Percentiles rank a stretch among this genome's conserved stretches.
Conservation (phyloP, 2,329 filamentous ascomycete genomes). For the Ophiostoma piceae region DNA sequence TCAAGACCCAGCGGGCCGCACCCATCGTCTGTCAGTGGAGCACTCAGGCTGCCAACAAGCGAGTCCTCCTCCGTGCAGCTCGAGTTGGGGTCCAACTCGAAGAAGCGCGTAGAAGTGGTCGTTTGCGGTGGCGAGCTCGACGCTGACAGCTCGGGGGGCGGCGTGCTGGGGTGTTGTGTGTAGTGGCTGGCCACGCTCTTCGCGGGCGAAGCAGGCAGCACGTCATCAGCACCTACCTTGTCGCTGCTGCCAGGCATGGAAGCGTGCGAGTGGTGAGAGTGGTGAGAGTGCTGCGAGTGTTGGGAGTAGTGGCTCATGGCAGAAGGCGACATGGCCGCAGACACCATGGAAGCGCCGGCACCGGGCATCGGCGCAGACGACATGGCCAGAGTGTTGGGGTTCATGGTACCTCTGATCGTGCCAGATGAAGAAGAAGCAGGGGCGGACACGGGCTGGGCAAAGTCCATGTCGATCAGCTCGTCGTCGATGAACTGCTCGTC, state of each 20-base stretch:
- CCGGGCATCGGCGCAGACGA: slow-evolving; percentile 40
- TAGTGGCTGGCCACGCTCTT: slow-evolving; percentile 49
- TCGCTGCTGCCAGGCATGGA: slow-evolving; percentile 1
- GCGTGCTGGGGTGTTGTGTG: slow-evolving; percentile 42
- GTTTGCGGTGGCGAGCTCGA: slow-evolving; percentile 52
- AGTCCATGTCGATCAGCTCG: slow-evolving; percentile 28
- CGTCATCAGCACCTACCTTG: slow-evolving; percentile 22
- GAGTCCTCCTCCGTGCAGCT: slow-evolving; percentile 31
- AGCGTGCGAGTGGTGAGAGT: neutral
- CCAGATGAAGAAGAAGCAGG: neutral
- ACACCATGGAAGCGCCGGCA: slow-evolving; percentile 27
- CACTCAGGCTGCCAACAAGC: slow-evolving; percentile 29
- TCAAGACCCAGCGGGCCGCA: slow-evolving; percentile 26
- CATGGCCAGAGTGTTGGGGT: slow-evolving; percentile 36
- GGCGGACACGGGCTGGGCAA: slow-evolving; percentile 10
- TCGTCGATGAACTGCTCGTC: slow-evolving; percentile 42
- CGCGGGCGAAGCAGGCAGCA: slow-evolving; percentile 42
- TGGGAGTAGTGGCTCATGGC: slow-evolving; percentile 44
- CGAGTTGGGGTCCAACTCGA: slow-evolving; percentile 43
- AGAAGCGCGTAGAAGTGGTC: slow-evolving; percentile 38
- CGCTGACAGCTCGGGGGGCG: slow-evolving; percentile 56
- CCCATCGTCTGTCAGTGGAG: slow-evolving; percentile 32
- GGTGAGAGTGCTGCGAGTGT: slow-evolving; percentile 42
- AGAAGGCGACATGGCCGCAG: slow-evolving; percentile 38
- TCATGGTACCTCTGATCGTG: slow-evolving; percentile 32